Conservation (phyloP, 1,284 basidiomycete species). For the Dichomitus squalens region DNA sequence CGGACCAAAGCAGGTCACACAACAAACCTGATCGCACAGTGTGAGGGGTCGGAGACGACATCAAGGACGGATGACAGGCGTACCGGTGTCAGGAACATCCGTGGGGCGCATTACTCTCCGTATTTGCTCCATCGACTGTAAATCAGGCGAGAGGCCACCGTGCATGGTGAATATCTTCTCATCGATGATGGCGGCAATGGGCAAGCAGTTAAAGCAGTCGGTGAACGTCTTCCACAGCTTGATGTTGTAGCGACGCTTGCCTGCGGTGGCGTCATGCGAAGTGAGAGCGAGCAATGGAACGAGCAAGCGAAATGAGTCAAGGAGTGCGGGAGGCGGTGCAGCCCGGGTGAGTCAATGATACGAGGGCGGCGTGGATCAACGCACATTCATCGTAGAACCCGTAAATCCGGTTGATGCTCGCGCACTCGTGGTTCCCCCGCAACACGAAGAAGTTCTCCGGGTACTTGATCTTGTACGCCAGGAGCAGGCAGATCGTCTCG, state of each 20-base stretch:
- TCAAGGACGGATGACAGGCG: conserved; percentile 29
- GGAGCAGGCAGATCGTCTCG: conserved; percentile 90
- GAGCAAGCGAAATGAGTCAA: conserved; percentile 4
- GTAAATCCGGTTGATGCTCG: conserved; percentile 94
- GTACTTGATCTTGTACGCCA: conserved; percentile 98
- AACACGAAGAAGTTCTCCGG: conserved; percentile 98
- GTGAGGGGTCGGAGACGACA: background rate
- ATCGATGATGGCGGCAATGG: conserved; percentile 95
- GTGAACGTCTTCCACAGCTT: conserved; percentile 98
- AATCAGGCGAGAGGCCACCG: conserved; percentile 90
- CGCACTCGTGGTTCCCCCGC: conserved; percentile 93
- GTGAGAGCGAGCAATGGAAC: conserved; percentile 14
- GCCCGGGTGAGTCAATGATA: background rate
- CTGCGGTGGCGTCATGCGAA: conserved; percentile 41
- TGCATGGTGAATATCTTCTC: conserved; percentile 98
- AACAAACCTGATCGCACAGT: conserved; percentile 67
- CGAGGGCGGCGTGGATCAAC: conserved; percentile 33
- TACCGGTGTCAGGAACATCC: conserved; percentile 97
- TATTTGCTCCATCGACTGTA: conserved; percentile 99
- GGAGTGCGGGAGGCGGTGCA: background rate
- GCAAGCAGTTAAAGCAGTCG: conserved; percentile 95
- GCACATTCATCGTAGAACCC: conserved; percentile 96
- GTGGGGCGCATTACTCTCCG: conserved; percentile 98
- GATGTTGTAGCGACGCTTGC: conserved; percentile 97
- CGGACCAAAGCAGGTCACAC: conserved; percentile 98